Evolutionary conservation across 2,329 filamentous ascomycete genomes (phyloP).

Genomic region (Xylariaceae sp.): DNA sequence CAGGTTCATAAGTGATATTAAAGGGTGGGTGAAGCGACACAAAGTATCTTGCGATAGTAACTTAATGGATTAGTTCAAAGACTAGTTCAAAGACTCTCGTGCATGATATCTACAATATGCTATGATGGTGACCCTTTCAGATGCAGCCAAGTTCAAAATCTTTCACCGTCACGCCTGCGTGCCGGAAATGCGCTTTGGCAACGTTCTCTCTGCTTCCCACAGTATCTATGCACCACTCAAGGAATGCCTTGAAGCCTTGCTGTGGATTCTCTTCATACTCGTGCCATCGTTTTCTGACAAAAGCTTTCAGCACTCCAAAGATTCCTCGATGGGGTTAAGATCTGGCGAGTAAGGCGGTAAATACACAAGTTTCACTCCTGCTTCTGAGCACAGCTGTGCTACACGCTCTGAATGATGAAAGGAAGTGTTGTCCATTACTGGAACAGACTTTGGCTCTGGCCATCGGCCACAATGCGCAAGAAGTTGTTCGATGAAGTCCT

Average conservation of each 20-base stretch:
- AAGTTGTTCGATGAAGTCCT: conserved; percentile 39
- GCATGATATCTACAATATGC: too few species aligned
- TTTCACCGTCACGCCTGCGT: conserved; percentile 29
- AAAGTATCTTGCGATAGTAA: not conserved
- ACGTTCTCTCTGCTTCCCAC: conserved; percentile 29
- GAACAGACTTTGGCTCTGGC: conserved; percentile 40
- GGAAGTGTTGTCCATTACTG: conserved; percentile 41
- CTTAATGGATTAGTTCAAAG: too few species aligned
- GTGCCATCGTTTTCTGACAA: conserved; percentile 14
- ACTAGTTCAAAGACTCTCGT: too few species aligned
- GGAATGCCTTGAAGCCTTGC: conserved; percentile 32
- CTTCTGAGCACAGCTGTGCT: conserved; percentile 32
- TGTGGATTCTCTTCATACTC: conserved; percentile 3
- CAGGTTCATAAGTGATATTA: conserved; percentile 41
- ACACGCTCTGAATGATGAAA: conserved; percentile 36
- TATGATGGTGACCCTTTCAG: not conserved
- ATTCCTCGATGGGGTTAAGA: conserved; percentile 20
- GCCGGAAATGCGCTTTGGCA: conserved; percentile 33
- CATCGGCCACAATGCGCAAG: conserved; percentile 36
- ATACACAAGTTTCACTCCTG: conserved; percentile 20
- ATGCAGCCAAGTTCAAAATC: not conserved
- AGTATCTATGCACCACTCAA: conserved; percentile 34
- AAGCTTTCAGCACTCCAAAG: conserved; percentile 20
- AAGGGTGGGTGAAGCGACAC: conserved; percentile 25
- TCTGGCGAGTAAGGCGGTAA: conserved; percentile 15